Evolutionary conservation across 257 asterid species (phyloP), one percentile per base, ranked within the genome.

Genomic region (Leonotis leonurus): DNA sequence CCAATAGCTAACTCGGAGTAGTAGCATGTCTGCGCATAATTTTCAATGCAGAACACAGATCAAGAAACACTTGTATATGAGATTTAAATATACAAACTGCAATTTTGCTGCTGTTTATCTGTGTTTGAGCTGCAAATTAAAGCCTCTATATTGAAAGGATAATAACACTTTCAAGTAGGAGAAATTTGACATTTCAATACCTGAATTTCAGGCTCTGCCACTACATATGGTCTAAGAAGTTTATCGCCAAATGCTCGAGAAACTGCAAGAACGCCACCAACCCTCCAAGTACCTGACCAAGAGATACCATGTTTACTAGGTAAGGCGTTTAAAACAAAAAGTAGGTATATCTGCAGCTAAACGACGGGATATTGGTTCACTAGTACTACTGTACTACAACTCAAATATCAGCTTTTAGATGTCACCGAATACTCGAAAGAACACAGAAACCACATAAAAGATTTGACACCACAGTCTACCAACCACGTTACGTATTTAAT

Each of bases 221-320:
- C 78, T 37, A 86, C 85, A 72, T 69, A 87, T 51, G 84, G 91
- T 77, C 84, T 81, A 18, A 88, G 83, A 53, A 81, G 63, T 77
- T 77, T 82, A 74, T 86, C 93, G 35, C 95, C 95, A 74, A 86
- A 86, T 56, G 95, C 89, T 70, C 96, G 91, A 73, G 96, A 88
- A 71, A 88, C 92, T 27, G 96, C 95, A 68, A 88, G 89, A 76
- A 88, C 89, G 26, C 96, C 96, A 17, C 92, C 87, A 61, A 88
- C 96, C 51, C 96, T 81, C 96, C 95, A 83, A 30, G 89, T 81
- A 66, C 94, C 88, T 81, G 69, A 68, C 52, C 22, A 69, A 76
- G n/a, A 68, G 36, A 26, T 24, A 30, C 6, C 37, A 33, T 49
- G 17, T 55, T 17, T 12, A 51, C 30, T 36, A 11, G 2, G 52